Conservation (phyloP, 306 rosid genomes). For the Hippophae tibetana region DNA sequence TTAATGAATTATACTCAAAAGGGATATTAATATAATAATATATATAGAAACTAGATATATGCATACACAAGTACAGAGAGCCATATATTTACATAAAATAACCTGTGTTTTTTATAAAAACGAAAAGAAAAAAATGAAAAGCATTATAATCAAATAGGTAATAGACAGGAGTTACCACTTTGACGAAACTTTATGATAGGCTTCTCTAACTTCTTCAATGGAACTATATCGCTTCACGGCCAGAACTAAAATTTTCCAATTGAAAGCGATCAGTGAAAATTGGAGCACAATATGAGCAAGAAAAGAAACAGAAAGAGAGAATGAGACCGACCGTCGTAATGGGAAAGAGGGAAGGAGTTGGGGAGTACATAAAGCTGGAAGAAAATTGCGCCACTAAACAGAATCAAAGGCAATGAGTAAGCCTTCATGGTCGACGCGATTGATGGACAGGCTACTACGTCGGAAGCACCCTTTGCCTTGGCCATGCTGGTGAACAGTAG, state of each 20-base stretch:
- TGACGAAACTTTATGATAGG: slow-evolving; percentile 43
- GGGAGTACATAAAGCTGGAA: slow-evolving; percentile 76
- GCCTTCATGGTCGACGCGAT: slow-evolving; percentile 51
- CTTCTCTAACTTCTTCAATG: slow-evolving; percentile 51
- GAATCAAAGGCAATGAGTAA: slow-evolving; percentile 57
- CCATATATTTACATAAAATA: not conserved
- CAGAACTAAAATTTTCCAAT: slow-evolving; percentile 34
- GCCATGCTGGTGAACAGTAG: slow-evolving; percentile 23
- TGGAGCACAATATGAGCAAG: not conserved
- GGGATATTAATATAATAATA: too few relatives aligned
- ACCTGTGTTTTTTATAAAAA: not conserved
- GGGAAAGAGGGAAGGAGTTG: slow-evolving; percentile 71
- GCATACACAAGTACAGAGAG: not conserved
- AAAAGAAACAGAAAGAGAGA: not conserved
- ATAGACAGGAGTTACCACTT: slow-evolving; percentile 39
- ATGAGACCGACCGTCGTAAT: slow-evolving; percentile 51
- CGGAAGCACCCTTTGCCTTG: slow-evolving; percentile 11
- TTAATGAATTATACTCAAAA: not conserved
- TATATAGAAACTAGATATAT: too few relatives aligned
- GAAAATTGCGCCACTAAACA: slow-evolving; percentile 51
- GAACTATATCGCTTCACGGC: slow-evolving; percentile 40
- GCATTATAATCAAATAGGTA: not conserved
- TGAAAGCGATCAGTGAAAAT: not conserved
- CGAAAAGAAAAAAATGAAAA: not conserved
- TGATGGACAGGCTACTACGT: slow-evolving; percentile 22